Percentiles rank a stretch among this genome's conserved stretches.
phyloP scores from a whole-genome alignment of 2,329 filamentous ascomycete species.

The Pseudocercospora musae region DNA sequence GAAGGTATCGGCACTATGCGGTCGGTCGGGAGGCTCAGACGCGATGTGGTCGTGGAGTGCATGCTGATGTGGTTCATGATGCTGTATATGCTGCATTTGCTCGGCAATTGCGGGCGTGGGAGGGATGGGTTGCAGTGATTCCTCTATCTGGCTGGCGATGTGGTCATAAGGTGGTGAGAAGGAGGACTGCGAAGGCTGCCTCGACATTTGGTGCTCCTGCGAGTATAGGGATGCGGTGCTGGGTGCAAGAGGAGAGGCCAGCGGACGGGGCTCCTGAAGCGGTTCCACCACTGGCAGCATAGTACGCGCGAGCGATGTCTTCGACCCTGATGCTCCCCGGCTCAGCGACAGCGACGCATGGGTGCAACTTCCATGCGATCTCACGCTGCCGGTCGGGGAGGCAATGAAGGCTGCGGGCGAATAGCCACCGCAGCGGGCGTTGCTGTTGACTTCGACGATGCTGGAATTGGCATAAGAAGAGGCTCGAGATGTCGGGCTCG shows the following conservation, averaged over 20 bases:
- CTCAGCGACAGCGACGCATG: constrained; percentile 29
- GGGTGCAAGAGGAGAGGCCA: constrained; percentile 36
- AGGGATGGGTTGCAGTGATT: constrained; percentile 28
- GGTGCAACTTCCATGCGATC: constrained; percentile 46
- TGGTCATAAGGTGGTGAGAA: constrained; percentile 31
- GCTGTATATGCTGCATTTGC: constrained; percentile 21
- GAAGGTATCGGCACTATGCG: constrained; percentile 57
- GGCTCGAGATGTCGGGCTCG: constrained; percentile 62
- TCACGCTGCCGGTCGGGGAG: constrained; percentile 62
- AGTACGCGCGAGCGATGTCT: constrained; percentile 38
- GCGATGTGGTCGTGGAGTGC: neutral
- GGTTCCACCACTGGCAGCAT: constrained; percentile 43
- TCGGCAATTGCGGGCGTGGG: constrained; percentile 24
- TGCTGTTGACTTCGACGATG: constrained; percentile 67
- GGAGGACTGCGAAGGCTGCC: constrained; percentile 26
- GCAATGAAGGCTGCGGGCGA: constrained; percentile 66
- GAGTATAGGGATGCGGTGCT: constrained; percentile 22
- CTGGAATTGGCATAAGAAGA: constrained; percentile 44
- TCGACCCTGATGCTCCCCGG: constrained; percentile 40
- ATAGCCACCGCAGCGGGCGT: constrained; percentile 66
- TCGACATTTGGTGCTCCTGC: constrained; percentile 23
- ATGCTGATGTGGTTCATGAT: constrained; percentile 11
- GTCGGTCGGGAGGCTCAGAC: constrained; percentile 40
- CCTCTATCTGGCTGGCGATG: constrained; percentile 32
- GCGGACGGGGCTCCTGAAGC: constrained; percentile 34